These are phyloP conservation scores for Kalmusia sp. DNA, from an alignment of 2,329 filamentous ascomycete species.

Conservation along the genomic window DNA sequence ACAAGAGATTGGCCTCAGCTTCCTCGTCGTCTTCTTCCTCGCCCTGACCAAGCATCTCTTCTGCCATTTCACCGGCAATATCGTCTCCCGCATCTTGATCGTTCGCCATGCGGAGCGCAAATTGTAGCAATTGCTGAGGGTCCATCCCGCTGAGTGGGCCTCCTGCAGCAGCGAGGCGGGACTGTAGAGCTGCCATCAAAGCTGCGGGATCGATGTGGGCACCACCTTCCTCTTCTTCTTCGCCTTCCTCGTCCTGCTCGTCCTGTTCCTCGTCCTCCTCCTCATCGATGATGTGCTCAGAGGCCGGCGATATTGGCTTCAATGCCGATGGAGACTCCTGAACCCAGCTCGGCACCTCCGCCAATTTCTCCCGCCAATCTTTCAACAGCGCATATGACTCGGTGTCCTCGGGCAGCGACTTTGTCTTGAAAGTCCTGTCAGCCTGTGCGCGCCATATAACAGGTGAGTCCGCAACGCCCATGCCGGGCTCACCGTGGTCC, in stretches of 20 bases:
- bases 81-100: conserved; percentile 51
- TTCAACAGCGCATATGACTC: conserved; percentile 50
- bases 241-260: conserved; percentile 22
- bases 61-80: conserved; percentile 51
- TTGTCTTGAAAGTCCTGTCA: conserved; percentile 29
- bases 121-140: conserved; percentile 51
- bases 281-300: conserved; percentile 2
- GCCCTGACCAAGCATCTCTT: conserved; percentile 48
- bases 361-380: conserved; percentile 53
- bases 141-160: conserved; percentile 50
- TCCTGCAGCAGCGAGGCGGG: conserved; percentile 41
- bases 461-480: conserved; percentile 30
- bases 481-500: conserved; percentile 3
- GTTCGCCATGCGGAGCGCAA: conserved; percentile 53
- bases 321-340: conserved; percentile 15
- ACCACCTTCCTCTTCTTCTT: conserved; percentile 18
- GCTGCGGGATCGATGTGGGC: conserved; percentile 47
- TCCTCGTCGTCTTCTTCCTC: conserved; percentile 42
- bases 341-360: conserved; percentile 35
- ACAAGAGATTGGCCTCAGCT: conserved; percentile 37
- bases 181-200: conserved; percentile 45
- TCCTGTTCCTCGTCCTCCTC: conserved; percentile 18
- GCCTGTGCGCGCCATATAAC: conserved; percentile 44
- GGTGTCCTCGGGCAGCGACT: conserved; percentile 34
- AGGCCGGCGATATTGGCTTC: conserved; percentile 21